These are phyloP conservation scores for Cladosporium sp. DNA, from an alignment of 2,329 filamentous ascomycete species.

Conservation along the genomic window DNA sequence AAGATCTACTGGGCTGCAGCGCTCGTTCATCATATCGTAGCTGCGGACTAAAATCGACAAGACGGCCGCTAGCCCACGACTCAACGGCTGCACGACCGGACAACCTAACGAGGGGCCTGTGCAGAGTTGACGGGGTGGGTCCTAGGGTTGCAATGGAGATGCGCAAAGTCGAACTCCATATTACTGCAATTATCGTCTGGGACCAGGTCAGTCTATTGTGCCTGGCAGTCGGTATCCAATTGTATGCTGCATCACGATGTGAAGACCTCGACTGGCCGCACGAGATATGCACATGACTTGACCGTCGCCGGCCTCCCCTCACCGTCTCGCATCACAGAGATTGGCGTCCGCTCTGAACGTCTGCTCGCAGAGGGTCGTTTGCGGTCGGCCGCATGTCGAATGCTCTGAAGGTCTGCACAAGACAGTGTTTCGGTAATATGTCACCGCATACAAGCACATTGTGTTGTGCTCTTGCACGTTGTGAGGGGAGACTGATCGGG, in stretches of 20 bases:
- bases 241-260: not conserved
- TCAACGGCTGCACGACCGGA: slow-evolving; percentile 16
- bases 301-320: not conserved
- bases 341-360: not conserved
- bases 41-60: not conserved
- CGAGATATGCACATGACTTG: slow-evolving; percentile 13
- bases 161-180: not conserved
- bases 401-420: not conserved
- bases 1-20: slow-evolving; percentile 6
- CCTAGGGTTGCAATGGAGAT: not conserved
- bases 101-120: slow-evolving; percentile 9
- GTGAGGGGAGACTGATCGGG: not conserved
- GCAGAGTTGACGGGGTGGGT: slow-evolving; percentile 4
- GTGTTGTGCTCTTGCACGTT: slow-evolving; percentile 4
- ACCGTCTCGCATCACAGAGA: not conserved
- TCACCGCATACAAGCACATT: slow-evolving; percentile 3
- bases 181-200: slow-evolving; percentile 8
- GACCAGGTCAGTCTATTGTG: slow-evolving; percentile 12
- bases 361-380: not conserved
- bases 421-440: slow-evolving; percentile 9
- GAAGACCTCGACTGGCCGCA: slow-evolving; percentile 8
- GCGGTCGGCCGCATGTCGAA: not conserved
- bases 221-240: slow-evolving; percentile 11
- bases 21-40: not conserved
- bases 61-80: slow-evolving; percentile 1